Percentiles rank a stretch among this genome's conserved stretches.
Conservation (phyloP, 495 filamentous ascomycete species). For the Saxophila tyrrhenica region DNA sequence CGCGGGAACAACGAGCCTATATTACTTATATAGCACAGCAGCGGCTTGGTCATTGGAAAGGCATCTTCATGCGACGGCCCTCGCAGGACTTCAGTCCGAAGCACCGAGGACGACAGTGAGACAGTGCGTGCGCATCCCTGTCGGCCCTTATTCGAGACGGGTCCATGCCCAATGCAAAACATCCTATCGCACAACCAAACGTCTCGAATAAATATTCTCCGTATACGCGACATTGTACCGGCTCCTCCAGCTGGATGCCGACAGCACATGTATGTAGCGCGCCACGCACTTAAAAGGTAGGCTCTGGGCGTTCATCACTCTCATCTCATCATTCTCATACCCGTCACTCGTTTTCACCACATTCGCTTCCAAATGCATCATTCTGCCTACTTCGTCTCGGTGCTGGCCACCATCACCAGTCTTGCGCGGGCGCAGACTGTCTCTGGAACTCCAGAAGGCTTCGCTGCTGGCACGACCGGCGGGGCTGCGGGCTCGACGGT, state of each 20-base stretch:
- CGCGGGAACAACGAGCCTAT: too few species aligned
- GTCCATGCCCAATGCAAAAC: background rate
- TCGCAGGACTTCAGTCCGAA: too few species aligned
- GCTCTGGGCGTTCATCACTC: too few species aligned
- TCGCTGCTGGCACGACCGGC: conserved; percentile 39
- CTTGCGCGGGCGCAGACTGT: background rate
- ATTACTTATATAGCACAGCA: too few species aligned
- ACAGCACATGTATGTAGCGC: background rate
- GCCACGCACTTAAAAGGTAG: too few species aligned
- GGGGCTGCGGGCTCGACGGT: conserved; percentile 38
- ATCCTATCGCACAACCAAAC: background rate
- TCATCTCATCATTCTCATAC: background rate
- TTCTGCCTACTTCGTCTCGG: background rate
- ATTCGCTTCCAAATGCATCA: background rate
- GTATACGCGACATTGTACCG: background rate
- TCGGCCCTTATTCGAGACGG: background rate
- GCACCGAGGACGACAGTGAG: too few species aligned
- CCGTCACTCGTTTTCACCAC: background rate
- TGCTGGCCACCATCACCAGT: background rate
- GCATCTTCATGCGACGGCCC: too few species aligned
- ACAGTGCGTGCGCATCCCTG: background rate
- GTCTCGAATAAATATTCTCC: background rate
- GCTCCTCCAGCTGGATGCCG: background rate
- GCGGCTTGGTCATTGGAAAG: too few species aligned
- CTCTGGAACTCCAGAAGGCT: conserved; percentile 34